Evolutionary conservation across 768 basidiomycete species (phyloP).

Genomic region (Pholiota molesta): DNA sequence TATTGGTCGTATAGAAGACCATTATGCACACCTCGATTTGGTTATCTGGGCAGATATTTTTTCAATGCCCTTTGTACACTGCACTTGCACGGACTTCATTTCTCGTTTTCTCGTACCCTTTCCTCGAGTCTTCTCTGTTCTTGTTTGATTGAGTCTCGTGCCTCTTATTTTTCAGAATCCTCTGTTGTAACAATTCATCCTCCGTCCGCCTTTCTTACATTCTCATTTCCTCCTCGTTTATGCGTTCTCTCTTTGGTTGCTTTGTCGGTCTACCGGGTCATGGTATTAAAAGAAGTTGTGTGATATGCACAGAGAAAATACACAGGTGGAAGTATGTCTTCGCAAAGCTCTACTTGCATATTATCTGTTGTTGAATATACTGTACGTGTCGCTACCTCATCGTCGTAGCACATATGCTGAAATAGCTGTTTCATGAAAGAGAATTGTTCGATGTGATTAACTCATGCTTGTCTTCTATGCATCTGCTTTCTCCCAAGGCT

Average conservation of each 20-base stretch:
- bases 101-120: not conserved
- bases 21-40: not conserved
- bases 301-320: too few relatives aligned
- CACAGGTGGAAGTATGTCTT: too few relatives aligned
- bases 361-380: too few relatives aligned
- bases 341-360: too few relatives aligned
- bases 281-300: too few relatives aligned
- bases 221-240: not conserved
- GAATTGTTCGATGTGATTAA: not conserved
- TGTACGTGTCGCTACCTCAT: not conserved
- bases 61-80: constrained; percentile 18
- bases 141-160: not conserved
- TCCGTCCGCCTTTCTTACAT: not conserved
- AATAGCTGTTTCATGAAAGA: not conserved
- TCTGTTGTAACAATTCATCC: not conserved
- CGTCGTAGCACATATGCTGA: not conserved
- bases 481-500: constrained; percentile 64
- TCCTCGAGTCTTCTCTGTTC: not conserved
- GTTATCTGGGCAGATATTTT: constrained; percentile 1
- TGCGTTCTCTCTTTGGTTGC: not conserved
- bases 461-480: not conserved
- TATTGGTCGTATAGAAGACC: constrained; percentile 21
- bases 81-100: not conserved
- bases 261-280: not conserved
- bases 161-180: not conserved